Conservation (phyloP, 2,329 filamentous ascomycete genomes). For the Trichoderma hamatum region DNA sequence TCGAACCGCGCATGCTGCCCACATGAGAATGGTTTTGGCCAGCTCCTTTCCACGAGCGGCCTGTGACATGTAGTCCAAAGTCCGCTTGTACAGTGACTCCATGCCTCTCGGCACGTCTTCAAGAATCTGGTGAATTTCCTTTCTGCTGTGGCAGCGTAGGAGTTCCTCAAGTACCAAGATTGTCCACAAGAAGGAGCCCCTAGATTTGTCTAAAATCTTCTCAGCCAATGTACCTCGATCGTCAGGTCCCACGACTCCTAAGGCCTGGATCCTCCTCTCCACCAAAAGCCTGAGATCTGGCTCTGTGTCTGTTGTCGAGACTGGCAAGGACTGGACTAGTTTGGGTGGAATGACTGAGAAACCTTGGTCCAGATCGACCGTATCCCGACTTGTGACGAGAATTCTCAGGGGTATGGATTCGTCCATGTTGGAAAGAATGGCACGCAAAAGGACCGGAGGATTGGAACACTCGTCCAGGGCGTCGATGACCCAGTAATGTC, state of each 20-base stretch:
- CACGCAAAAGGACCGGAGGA: constrained; percentile 29
- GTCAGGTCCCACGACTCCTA: constrained; percentile 23
- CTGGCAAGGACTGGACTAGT: not conserved
- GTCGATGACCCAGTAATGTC: constrained; percentile 41
- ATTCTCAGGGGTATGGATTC: constrained; percentile 30
- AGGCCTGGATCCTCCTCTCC: not conserved
- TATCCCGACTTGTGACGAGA: constrained; percentile 33
- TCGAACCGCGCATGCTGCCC: constrained; percentile 40
- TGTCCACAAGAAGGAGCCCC: constrained; percentile 44
- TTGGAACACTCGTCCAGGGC: constrained; percentile 41
- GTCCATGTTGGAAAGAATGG: constrained; percentile 31
- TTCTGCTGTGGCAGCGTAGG: constrained; percentile 33
- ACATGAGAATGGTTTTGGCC: constrained; percentile 42
- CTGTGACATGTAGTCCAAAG: constrained; percentile 38
- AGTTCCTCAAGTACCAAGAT: constrained; percentile 41
- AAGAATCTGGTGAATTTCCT: constrained; percentile 38
- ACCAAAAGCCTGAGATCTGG: no score
- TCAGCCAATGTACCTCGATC: constrained; percentile 33
- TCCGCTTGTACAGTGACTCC: constrained; percentile 40
- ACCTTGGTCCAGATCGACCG: not conserved
- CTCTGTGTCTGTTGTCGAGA: no score
- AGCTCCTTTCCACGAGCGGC: constrained; percentile 36
- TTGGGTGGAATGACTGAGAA: not conserved
- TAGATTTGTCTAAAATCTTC: constrained; percentile 41
- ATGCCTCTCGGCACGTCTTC: constrained; percentile 41